Conservation (phyloP, 768 basidiomycete species). For the Tulasnella sp. region DNA sequence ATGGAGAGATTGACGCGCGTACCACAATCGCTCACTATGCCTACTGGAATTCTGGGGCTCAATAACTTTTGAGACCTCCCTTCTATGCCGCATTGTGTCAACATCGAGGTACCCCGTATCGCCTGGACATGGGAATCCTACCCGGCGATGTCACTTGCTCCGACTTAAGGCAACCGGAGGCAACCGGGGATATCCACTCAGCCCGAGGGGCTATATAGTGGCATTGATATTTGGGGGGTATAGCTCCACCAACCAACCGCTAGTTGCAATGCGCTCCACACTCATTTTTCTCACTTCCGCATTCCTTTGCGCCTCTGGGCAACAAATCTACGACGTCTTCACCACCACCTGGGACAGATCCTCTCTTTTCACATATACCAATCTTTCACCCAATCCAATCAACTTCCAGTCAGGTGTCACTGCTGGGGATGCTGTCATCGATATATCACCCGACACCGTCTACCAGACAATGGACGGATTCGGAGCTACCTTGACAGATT, state of each 20-base stretch:
- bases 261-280: not conserved
- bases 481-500: constrained; percentile 19
- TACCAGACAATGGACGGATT: constrained; percentile 21
- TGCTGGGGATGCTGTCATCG: constrained; percentile 15
- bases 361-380: constrained; percentile 10
- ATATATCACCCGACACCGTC: constrained; percentile 8
- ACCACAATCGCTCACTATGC: not conserved
- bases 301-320: not conserved
- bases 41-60: not conserved
- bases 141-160: not conserved
- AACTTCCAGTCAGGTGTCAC: constrained; percentile 7
- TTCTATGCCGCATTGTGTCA: not conserved
- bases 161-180: too few relatives aligned
- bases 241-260: not conserved
- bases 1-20: not conserved
- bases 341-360: constrained; percentile 16
- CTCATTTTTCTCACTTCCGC: not conserved
- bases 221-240: not conserved
- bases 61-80: not conserved
- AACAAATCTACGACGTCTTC: not conserved
- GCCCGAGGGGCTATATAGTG: not conserved
- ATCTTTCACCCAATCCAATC: constrained; percentile 4
- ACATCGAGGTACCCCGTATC: not conserved
- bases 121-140: not conserved
- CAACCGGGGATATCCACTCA: not conserved